Percentiles rank a stretch among this genome's conserved stretches.
phyloP scores from a whole-genome alignment of 2,329 filamentous ascomycete species.

The Cladosporium sp. region DNA sequence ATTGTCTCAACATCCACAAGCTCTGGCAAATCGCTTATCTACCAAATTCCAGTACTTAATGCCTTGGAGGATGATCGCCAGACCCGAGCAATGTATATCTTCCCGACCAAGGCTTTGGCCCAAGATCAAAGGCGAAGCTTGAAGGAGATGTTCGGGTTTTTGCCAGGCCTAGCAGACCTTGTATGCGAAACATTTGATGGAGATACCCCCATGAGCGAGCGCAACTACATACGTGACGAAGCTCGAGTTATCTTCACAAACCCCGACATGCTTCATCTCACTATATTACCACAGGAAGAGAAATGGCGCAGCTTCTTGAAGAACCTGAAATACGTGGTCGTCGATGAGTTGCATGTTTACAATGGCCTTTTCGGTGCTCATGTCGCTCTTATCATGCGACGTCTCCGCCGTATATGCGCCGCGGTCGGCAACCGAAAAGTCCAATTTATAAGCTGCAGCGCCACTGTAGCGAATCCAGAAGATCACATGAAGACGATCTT shows the following conservation, averaged over 20 bases:
- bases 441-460: constrained; percentile 92
- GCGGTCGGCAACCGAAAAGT: constrained; percentile 81
- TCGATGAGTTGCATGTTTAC: constrained; percentile 87
- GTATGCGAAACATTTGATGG: constrained; percentile 94
- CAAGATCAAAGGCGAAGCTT: constrained; percentile 90
- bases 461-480: constrained; percentile 88
- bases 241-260: constrained; percentile 95
- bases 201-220: constrained; percentile 77
- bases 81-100: constrained; percentile 92
- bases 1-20: constrained; percentile 94
- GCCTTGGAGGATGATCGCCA: constrained; percentile 73
- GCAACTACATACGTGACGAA: constrained; percentile 78
- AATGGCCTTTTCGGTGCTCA: constrained; percentile 93
- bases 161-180: constrained; percentile 69
- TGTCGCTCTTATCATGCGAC: constrained; percentile 89
- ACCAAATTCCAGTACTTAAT: constrained; percentile 87
- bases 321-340: constrained; percentile 83
- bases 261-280: constrained; percentile 95
- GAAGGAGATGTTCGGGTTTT: constrained; percentile 75
- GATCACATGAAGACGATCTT: constrained; percentile 95
- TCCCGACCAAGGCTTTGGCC: constrained; percentile 92
- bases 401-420: constrained; percentile 80
- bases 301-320: constrained; percentile 84
- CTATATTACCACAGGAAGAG: constrained; percentile 87
- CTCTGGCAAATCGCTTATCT: constrained; percentile 97